Evolutionary conservation across 129 eudicot species (phyloP).

Genomic region (Sambucus nigra): DNA sequence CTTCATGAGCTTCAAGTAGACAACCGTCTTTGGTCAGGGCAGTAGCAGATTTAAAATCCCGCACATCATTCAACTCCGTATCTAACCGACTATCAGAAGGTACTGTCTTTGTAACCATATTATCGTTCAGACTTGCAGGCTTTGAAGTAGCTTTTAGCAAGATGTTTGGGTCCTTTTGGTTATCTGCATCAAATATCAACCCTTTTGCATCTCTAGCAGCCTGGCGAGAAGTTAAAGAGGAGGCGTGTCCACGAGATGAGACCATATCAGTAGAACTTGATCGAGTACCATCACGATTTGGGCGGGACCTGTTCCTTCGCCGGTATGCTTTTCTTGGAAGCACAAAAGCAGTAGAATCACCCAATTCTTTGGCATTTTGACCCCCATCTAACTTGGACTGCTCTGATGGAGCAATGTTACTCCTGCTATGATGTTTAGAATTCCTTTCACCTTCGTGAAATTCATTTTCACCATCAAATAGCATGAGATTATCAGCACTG

Average conservation of each 20-base stretch:
- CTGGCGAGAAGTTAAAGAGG: constrained; percentile 42
- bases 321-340: constrained; percentile 62
- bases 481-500: constrained; percentile 78
- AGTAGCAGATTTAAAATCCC: constrained; percentile 32
- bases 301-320: constrained; percentile 64
- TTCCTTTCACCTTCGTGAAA: constrained; percentile 40
- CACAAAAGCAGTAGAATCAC: constrained; percentile 50
- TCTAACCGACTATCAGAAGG: constrained; percentile 27
- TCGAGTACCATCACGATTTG: constrained; percentile 61
- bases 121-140: constrained; percentile 32
- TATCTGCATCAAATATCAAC: constrained; percentile 30
- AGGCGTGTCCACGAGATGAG: constrained; percentile 24
- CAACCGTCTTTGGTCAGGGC: constrained; percentile 18
- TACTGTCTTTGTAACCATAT: constrained; percentile 19
- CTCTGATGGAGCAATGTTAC: constrained; percentile 29
- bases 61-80: constrained; percentile 33
- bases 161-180: constrained; percentile 11
- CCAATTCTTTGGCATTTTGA: constrained; percentile 42
- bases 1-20: constrained; percentile 14
- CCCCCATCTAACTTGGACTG: constrained; percentile 40
- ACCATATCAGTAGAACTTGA: constrained; percentile 43
- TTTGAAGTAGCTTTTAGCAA: constrained; percentile 21
- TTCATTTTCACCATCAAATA: constrained; percentile 71
- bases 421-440: constrained; percentile 22
- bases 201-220: constrained; percentile 40